Evolutionary conservation across 441 rosid genomes (phyloP), one percentile per base, ranked within the genome.

Genomic region (Arabidopsis hybrid): DNA sequence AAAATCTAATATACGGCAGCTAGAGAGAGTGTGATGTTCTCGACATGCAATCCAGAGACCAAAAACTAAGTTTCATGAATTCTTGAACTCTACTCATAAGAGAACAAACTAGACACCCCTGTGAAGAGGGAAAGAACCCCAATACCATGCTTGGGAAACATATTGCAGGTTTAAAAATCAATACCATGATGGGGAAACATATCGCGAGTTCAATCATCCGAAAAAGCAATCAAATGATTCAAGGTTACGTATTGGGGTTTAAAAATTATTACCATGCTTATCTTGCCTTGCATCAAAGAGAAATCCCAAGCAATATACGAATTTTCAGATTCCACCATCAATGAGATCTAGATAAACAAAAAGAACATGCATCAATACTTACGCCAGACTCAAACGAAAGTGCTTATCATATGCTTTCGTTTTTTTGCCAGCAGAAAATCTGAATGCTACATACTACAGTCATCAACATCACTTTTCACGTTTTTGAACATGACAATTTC

Each of bases 291-390:
- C 52, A 83, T 74, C 83, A 95, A 52, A 60, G 89, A 86, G 84
- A 92, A 95, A 84, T 95, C 98, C 99, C 99, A 95, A 72, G 95
- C 98, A 75, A 95, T 88, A 75, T 89, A 92, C 0, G 98, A 92
- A 84, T 95, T 95, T 69, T 91, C 76, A 1, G 97, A 83, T 58
- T 95, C 99, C 87, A 91, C 99, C 6, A 72, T 66, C 82, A 92
- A 73, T 29, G 87, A 86, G 64, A 92, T 88, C 98, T 92, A 53
- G 16, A 52, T 42, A 69, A 78, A 31, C 18, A 74, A 53, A 26
- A 79, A 36, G 31, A 73, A 53, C 47, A 58, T 63, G 50, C 65
- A 69, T 65, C 46, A 76, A 55, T 42, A 52, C 38, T 50, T 40
- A 40, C 8, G 31, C 40, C 63, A 50, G 61, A 21, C 42, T 45